phyloP scores from a whole-genome alignment of 352 stramenopile species.

The Pelagophyceae sp. region DNA sequence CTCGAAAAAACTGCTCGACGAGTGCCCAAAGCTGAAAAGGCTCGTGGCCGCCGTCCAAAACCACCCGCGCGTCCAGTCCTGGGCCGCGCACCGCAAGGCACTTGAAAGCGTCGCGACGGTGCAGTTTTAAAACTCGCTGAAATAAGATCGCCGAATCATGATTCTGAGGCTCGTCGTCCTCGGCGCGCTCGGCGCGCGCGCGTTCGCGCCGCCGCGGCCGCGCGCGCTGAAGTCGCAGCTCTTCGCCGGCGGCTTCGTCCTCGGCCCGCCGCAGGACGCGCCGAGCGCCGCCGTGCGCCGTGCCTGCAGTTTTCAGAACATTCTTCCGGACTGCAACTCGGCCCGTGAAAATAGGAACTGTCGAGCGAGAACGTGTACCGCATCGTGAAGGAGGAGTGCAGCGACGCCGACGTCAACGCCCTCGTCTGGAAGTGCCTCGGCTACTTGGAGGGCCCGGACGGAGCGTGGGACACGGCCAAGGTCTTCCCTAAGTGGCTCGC shows the following conservation, averaged over 20 bases:
- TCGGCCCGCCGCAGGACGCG: neutral
- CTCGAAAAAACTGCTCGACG: no score
- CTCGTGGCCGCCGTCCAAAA: no score
- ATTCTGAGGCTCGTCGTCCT: neutral
- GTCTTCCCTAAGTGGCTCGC: slow-evolving; percentile 67
- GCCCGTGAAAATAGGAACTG: slow-evolving; percentile 9
- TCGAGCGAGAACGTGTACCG: slow-evolving; percentile 23
- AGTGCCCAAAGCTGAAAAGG: no score
- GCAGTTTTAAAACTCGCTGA: neutral
- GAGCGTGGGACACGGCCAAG: slow-evolving; percentile 43
- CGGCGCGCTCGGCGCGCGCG: neutral
- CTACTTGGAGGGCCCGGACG: slow-evolving; percentile 43
- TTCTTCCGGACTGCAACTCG: no score
- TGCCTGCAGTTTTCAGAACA: no score
- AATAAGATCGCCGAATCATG: neutral
- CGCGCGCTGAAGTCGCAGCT: no score
- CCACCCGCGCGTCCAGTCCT: no score
- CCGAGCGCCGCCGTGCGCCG: neutral
- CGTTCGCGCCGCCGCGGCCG: neutral
- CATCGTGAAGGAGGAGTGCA: slow-evolving; percentile 33
- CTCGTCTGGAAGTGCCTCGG: slow-evolving; percentile 69
- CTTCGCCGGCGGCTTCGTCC: neutral
- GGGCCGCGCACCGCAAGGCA: no score
- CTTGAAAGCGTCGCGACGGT: no score
- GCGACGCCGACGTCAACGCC: slow-evolving; percentile 50